Evolutionary conservation across 2,329 filamentous ascomycete species (phyloP).

Genomic region (Eutypella sp.): DNA sequence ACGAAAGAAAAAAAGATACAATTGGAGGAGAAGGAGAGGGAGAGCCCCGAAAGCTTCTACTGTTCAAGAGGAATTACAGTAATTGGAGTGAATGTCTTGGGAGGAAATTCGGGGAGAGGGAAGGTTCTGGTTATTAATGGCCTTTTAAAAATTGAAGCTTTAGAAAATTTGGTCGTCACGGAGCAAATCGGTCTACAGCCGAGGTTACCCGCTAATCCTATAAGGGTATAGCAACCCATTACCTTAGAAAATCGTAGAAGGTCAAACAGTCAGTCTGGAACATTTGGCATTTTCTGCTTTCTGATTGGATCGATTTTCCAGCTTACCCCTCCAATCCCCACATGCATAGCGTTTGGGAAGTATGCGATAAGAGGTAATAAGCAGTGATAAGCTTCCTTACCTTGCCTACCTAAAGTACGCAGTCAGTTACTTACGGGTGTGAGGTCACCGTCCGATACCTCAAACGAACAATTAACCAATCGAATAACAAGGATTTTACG

Average conservation of each 20-base stretch:
- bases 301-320: too few species aligned
- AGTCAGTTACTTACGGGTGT: too few species aligned
- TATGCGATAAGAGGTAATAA: too few species aligned
- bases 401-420: too few species aligned
- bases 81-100: too few species aligned
- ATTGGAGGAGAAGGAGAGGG: background rate
- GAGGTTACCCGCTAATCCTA: slow-evolving; percentile 25
- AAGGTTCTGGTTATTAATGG: slow-evolving; percentile 4
- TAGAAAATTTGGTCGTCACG: slow-evolving; percentile 29
- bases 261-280: background rate
- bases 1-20: slow-evolving; percentile 18
- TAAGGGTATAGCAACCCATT: slow-evolving; percentile 23
- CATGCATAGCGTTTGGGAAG: too few species aligned
- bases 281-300: background rate
- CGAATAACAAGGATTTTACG: too few species aligned
- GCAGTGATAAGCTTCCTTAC: too few species aligned
- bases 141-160: slow-evolving; percentile 19
- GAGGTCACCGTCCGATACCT: too few species aligned
- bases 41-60: slow-evolving; percentile 4
- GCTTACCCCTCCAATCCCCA: too few species aligned
- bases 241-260: slow-evolving; percentile 30
- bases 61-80: slow-evolving; percentile 16
- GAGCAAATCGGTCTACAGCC: slow-evolving; percentile 20
- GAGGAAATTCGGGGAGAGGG: slow-evolving; percentile 9
- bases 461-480: too few species aligned